Base-by-base conservation (phyloP, 352 stramenopile genomes). In the Thalassiosira gravida region DNA sequence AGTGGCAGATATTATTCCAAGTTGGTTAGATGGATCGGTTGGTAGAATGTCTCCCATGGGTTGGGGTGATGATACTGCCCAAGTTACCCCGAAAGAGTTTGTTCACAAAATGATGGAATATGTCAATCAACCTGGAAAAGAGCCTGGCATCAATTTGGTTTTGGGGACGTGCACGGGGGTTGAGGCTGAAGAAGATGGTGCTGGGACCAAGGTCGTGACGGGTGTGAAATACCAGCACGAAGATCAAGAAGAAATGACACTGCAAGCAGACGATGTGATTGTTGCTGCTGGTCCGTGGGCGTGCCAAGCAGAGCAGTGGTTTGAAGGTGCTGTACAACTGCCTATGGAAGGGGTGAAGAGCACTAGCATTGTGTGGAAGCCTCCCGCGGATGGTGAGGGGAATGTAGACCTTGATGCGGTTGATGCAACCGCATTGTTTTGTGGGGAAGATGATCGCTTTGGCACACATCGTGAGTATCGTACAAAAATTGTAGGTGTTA, bases 261-360 rank as follows among this genome's bases (percentile, higher is more conserved):
- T 91, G 6, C 18, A 52, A 46, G 83, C 82, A 8, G 80, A 88
- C 77, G 74, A 75, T 39, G 68, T 91, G 0, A 73, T 96, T 57
- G 85, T 96, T n/a, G 88, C 88, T 14, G 95, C 94, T 63, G 95
- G 94, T 11, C 93, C 93, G 16, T 97, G 94, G 94, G 91, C 85
- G 16, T 94, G 89, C 63, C 72, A 82, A 7, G 91, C 90, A 7
- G 92, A 95, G 78, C 80, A 95, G 30, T 96, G 92, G 91, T 93
- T 93, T 77, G 67, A 87, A 20, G 72, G 69, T 59, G 74, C 79
- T 16, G 62, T 93, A 9, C 39, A 86, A 67, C 71, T 96, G 22
- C 93, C 93, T 9, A 96, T 96, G 89, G 90, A 96, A 82, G 93
- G 92, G 20, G 81, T 93, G 14, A 93, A 93, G 52, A 86, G 66